Evolutionary conservation across 1,284 basidiomycete species (phyloP), one percentile per base, ranked within the genome.

Genomic region (Tilletia indica): DNA sequence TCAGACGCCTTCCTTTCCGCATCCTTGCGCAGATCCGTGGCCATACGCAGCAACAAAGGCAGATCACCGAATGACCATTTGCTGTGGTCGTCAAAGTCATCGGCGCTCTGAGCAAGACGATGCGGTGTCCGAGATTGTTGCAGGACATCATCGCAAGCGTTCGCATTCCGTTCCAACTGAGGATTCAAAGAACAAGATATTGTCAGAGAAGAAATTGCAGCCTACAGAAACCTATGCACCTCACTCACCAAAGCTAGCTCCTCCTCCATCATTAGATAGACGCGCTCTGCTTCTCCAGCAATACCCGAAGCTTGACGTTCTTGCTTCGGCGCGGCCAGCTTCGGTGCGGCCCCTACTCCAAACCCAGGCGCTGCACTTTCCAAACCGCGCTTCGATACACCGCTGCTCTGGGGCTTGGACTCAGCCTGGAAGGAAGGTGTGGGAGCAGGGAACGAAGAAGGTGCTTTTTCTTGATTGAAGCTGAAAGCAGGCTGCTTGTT

Each of bases 51-150:
- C 38, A 86, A 72, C 54, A 72, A 68, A 4, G 71, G 72, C 49
- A 86, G 71, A 68, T 86, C 86, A 12, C 85, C 86, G 54, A 85
- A 83, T 0, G 83, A 80, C 85, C 85, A 86, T 11, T 75, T 71
- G 31, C 70, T 61, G 36, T 75, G 71, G 36, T 82, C 77, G 56
- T 74, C 77, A 66, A 78, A 72, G 49, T 78, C 77, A 14, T 31
- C n/a, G 48, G 19, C 11, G 66, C 38, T 67, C 8, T 39, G 45
- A 31, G 34, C 31, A 63, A 36, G 36, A 19, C 45, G 49, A 39
- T 21, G 31, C 12, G 36, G 36, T 42, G 61, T 36, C 4, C 38
- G 16, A 11, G 31, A 38, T 36, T 64, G 42, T 38, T 25, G 3
- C 54, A 39, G 31, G 31, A 12, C 34, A 12, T 36, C 42, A n/a